Base-by-base conservation (phyloP, 805 yeast species). In the Yarrowia divulgata region DNA sequence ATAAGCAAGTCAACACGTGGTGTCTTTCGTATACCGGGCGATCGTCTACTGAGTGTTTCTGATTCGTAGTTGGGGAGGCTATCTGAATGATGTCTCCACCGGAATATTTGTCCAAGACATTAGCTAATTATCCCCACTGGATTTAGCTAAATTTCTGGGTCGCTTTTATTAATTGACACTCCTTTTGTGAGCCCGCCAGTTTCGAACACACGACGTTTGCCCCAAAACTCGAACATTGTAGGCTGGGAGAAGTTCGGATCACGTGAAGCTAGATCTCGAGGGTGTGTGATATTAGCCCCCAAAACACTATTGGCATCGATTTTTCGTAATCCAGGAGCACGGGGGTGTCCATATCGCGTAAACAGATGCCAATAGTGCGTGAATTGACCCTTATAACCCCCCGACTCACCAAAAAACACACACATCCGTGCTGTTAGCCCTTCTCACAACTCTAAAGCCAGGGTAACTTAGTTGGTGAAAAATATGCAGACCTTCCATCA, bases 381-480 rank as follows among this genome's bases (percentile, higher is more conserved):
- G 29, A 8, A 45, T 6, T 18, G 19, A 18, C 18, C 48, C 48
- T 8, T 10, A 3, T 18, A 18, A 45, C 29, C 29, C 23, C 13
- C 48, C 8, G 1, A 14, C 13, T 40, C 9, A 6, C 18, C 18
- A 8, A 8, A 12, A 6, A 12, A 6, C n/a, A 43, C 18, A n/a
- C 46, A 10, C 49, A 3, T 32, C 10, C 16, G 14, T 14, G 8
- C 35, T 16, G 19, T 8, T 55, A 14, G 48, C 62, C 46, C 48
- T 39, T 42, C 37, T 18, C 29, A n/a, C 66, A 58, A 43, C 66
- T 32, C 35, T 45, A 43, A 60, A 60, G 52, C 64, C 66, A 60
- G 66, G 66, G 66, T 60, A 60, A 60, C 66, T 60, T 45, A 34
- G 52, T 39, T 32, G 50, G 66, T 60, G 66, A 60, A 60, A 60